Base-by-base conservation (phyloP, 306 rosid species). In the Morella rubra region DNA sequence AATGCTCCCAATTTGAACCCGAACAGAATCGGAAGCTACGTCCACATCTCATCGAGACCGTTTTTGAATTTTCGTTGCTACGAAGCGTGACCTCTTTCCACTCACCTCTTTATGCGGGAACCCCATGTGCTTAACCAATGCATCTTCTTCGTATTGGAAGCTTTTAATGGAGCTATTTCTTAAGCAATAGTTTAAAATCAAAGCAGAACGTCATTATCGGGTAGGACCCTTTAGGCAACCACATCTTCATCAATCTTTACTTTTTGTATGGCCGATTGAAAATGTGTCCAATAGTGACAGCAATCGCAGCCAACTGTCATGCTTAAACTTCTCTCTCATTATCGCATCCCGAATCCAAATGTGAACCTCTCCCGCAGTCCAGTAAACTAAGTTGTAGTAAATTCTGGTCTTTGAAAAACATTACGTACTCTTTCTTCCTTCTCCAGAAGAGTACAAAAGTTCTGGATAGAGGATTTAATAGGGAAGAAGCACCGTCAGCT, bases 291-390 rank as follows among this genome's bases (percentile, higher is more conserved):
- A 77, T 19, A 49, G 70, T 18, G 45, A 10, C 51, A 18, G 83
- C 65, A 72, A 80, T 67, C 49, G 2, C 52, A 46, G 51, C 53
- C 41, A 27, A 15, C 83, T 40, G 83, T 80, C 61, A 69, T 0
- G 14, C 65, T 67, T 68, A 16, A n/a, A 1, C 16, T 41, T 71
- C 46, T 40, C 27, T 24, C 3, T 0, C 40, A 18, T 12, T 45
- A 51, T 64, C 82, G 8, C 42, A 47, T 67, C 69, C 49, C 75
- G 32, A 80, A 74, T 56, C 79, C 83, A 58, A 55, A 74, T 80
- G 72, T 80, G 79, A 80, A 80, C 65, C 19, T 32, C 24, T 73
- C 78, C 37, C 27, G 82, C 73, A 78, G 44, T 44, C 76, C 76
- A 56, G 44, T 20, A 61, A 65, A 77, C 3, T 42, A 7, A 65